Conservation (phyloP, 2,329 filamentous ascomycete species). For the Ceratocystis ficicola region DNA sequence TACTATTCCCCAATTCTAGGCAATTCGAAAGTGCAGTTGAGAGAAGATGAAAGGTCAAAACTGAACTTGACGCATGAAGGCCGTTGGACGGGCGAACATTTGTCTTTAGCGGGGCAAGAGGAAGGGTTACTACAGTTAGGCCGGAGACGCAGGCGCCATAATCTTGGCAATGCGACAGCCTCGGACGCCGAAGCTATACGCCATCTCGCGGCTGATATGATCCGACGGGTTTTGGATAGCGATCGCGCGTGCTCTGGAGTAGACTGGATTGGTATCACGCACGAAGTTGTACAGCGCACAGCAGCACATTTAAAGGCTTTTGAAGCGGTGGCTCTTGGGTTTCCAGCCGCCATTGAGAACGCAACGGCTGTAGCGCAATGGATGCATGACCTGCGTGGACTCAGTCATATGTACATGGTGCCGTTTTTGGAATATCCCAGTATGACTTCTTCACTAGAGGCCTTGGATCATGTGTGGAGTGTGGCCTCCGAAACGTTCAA, state of each 20-base stretch:
- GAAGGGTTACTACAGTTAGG: conserved; percentile 29
- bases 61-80: conserved; percentile 36
- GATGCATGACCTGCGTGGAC: conserved; percentile 29
- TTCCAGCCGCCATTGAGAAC: conserved; percentile 24
- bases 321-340: conserved; percentile 26
- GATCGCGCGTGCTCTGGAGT: conserved; percentile 31
- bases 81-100: conserved; percentile 29
- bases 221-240: background rate
- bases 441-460: conserved; percentile 11
- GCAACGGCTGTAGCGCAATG: conserved; percentile 26
- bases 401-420: conserved; percentile 35
- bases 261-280: conserved; percentile 35
- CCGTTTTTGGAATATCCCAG: conserved; percentile 36
- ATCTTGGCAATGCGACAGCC: conserved; percentile 28
- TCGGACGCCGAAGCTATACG: conserved; percentile 29
- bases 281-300: conserved; percentile 34
- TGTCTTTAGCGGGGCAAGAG: conserved; percentile 16
- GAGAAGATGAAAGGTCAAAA: conserved; percentile 27
- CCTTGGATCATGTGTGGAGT: conserved; percentile 26
- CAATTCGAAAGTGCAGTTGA: background rate
- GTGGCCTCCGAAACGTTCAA: conserved; percentile 29
- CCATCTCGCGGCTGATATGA: conserved; percentile 12
- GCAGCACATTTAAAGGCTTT: conserved; percentile 29
- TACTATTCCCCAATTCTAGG: conserved; percentile 32
- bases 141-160: conserved; percentile 31